phyloP scores from a whole-genome alignment of 371 early-diverging fungal species.

The Phascolomyces articulosus region DNA sequence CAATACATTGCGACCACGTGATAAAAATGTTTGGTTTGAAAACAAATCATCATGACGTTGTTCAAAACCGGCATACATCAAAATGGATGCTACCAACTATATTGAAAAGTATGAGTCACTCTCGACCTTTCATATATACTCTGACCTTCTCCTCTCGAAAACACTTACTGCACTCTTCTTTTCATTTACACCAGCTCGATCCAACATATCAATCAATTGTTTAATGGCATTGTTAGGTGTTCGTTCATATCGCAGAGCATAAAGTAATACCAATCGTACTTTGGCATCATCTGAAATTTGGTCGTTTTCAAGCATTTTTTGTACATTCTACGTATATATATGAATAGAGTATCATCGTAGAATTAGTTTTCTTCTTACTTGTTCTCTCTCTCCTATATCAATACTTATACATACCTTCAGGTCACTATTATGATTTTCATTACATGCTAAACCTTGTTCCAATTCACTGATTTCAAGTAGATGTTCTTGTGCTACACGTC shows the following conservation, averaged over 20 bases:
- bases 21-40: constrained; percentile 81
- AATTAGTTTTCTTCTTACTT: no score
- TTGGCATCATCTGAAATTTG: constrained; percentile 77
- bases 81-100: constrained; percentile 70
- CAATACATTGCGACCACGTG: constrained; percentile 80
- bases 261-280: constrained; percentile 80
- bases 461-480: constrained; percentile 89
- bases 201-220: constrained; percentile 70
- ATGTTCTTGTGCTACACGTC: constrained; percentile 72
- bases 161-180: constrained; percentile 68
- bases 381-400: no score
- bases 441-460: constrained; percentile 93
- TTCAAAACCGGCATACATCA: constrained; percentile 80
- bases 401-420: constrained; percentile 58
- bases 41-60: constrained; percentile 90
- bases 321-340: constrained; percentile 46
- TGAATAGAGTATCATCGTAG: no score
- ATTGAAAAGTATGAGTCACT: background rate
- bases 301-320: constrained; percentile 67
- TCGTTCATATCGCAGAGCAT: constrained; percentile 91
- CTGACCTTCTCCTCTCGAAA: no score
- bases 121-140: background rate
- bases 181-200: constrained; percentile 69
- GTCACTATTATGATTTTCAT: constrained; percentile 82
- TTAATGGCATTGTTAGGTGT: constrained; percentile 69